Base-by-base conservation (phyloP, 441 rosid genomes). In the Brassica balearica region DNA sequence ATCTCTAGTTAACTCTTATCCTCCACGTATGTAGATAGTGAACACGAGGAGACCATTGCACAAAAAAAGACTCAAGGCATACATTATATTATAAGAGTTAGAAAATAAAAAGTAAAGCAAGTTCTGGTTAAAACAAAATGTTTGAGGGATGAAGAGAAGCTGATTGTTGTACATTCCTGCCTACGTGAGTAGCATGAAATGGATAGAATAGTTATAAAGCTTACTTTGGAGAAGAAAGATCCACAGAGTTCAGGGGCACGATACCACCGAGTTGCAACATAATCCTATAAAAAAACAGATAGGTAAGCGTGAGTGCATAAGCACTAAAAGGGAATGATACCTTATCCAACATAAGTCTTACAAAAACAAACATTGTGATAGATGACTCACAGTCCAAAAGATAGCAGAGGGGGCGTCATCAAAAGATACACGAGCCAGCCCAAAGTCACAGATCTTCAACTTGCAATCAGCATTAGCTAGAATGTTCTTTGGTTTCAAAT, bases 201-300 rank as follows among this genome's bases (percentile, higher is more conserved):
- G 19, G 43, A 64, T 25, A 51, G 59, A 55, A 15, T 19, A 41
- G 12, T 17, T 25, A 15, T 56, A 17, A 17, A 19, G 32, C 92
- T 88, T 89, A 96, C 99, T 84, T 96, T 96, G 80, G 99, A 96
- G 91, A 92, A 96, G 90, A 92, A 96, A 84, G 97, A 96, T 59
- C 98, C 99, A 78, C 99, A 96, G 17, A 96, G 95, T 80, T 96
- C 99, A 66, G 98, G 99, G 76, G 99, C 99, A 69, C 99, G 97
- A 78, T 92, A 96, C 99, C 98, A 96, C 65, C 97, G 88, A 65
- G 99, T 96, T 36, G 99, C 98, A 7, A 96, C 99, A 89, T 94
- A 96, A 72, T 96, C 99, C 98, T 96, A 79, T 11, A 43, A 78
- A 43, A 73, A 7, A 7, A 55, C 10, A 19, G 10, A 34, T 5